Conservation (phyloP, 73 alveolate genomes). For the Tetrahymena elliotti region DNA sequence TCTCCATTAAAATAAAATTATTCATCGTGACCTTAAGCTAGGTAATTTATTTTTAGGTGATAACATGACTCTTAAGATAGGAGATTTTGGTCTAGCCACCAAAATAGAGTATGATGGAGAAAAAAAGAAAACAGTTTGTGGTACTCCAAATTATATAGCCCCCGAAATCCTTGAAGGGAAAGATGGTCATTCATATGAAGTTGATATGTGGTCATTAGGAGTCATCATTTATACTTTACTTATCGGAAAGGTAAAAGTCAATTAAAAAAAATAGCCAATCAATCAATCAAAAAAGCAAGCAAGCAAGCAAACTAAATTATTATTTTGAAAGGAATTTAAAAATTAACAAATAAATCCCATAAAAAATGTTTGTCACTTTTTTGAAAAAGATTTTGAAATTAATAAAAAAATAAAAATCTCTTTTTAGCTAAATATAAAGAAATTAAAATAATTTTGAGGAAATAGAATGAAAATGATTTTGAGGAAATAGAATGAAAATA, state of each 20-base stretch:
- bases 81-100: constrained; percentile 84
- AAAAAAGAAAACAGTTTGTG: constrained; percentile 71
- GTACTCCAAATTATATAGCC: constrained; percentile 86
- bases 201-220: constrained; percentile 74
- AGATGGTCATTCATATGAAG: constrained; percentile 74
- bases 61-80: constrained; percentile 65
- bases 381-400: too few species aligned
- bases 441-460: background rate
- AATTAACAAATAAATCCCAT: background rate
- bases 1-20: constrained; percentile 59
- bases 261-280: too few species aligned
- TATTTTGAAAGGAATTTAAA: background rate
- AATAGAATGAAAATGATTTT: background rate
- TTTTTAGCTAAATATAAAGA: too few species aligned
- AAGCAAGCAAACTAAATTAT: background rate
- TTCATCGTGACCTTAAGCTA: constrained; percentile 81
- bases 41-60: constrained; percentile 71
- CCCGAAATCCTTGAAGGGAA: constrained; percentile 83
- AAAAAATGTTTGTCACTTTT: too few species aligned
- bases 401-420: too few species aligned
- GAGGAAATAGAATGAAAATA: too few species aligned
- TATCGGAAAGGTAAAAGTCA: constrained; percentile 43
- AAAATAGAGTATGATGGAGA: constrained; percentile 81
- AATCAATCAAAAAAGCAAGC: too few species aligned
- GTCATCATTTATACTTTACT: constrained; percentile 58